Base-by-base conservation (phyloP, 169 alveolate species). In the Pseudocohnilembus persalinus region DNA sequence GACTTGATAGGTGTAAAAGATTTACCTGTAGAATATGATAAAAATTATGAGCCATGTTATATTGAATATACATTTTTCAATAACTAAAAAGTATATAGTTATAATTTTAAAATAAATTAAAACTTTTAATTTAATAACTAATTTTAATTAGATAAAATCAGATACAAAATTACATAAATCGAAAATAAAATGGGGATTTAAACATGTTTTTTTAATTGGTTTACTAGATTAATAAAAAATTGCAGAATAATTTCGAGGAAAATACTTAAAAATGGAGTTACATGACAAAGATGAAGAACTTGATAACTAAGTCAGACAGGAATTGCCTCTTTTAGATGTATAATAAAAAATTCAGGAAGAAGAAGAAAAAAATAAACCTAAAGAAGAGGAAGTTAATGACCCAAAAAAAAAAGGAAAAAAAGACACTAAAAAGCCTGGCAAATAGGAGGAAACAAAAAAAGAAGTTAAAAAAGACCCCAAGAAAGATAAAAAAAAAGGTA, bases 221-320 rank as follows among this genome's bases (percentile, higher is more conserved):
- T 30, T 75, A 15, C 33, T 83, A 31, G 94, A 90, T 80, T 84
- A 88, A 29, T 88, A 83, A 24, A 76, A 76, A 29, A 75, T 91
- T 0, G 33, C 65, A 20, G 91, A 90, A 77, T 34, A 78, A 32
- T 35, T 90, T 27, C 88, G 30, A 34, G 88, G 75, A 73, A 78
- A 31, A 27, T 87, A 11, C 33, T 63, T 72, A 82, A 83, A 68
- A 80, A 74, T 93, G 35, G 96, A 93, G 73, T 83, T 93, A 0
- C 96, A 93, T 83, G 96, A 93, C 73, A 88, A 91, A 73, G 96
- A 93, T 89, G 96, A 93, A 81, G 74, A 80, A 49, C 64, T 80
- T 0, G 80, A 77, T 28, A 86, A 79, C 29, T 75, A 86, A 74
- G 29, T 86, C 11, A 86, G 80, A 81, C 68, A 79, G 80, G 90